These are phyloP conservation scores for Dactylellina sp. DNA, from an alignment of 2,329 filamentous ascomycete genomes.

Conservation along the genomic window DNA sequence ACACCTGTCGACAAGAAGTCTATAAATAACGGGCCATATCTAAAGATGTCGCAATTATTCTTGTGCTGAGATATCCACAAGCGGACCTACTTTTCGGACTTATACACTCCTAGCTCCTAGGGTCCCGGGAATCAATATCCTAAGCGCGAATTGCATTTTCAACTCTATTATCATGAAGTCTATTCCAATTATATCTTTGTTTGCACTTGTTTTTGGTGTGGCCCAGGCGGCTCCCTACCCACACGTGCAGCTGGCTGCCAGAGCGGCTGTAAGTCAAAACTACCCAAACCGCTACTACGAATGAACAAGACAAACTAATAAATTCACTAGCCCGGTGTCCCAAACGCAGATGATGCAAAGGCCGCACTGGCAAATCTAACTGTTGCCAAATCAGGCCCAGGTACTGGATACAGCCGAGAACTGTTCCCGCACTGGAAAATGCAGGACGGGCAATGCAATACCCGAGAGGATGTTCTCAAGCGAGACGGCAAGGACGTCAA, in stretches of 20 bases:
- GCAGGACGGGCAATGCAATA: conserved; percentile 76
- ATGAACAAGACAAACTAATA: not conserved
- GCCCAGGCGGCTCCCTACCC: conserved; percentile 46
- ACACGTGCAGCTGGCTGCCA: conserved; percentile 16
- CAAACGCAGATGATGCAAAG: conserved; percentile 32
- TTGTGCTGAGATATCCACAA: conserved; percentile 26
- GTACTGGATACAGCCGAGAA: conserved; percentile 66
- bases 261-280: conserved; percentile 23
- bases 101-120: no score
- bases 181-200: conserved; percentile 34
- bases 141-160: not conserved
- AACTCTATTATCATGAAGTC: conserved; percentile 36
- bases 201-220: conserved; percentile 42
- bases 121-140: no score
- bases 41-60: conserved; percentile 26
- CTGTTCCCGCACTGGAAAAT: conserved; percentile 79
- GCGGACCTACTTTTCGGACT: conserved; percentile 23
- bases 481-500: conserved; percentile 77
- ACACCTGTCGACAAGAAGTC: no score
- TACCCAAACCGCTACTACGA: not conserved
- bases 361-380: conserved; percentile 24
- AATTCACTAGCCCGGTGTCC: conserved; percentile 32
- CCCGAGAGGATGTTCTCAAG: conserved; percentile 77
- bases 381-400: conserved; percentile 9
- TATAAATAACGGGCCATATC: conserved; percentile 23